These are phyloP conservation scores for Aspergillus sp. DNA, from an alignment of 2,329 filamentous ascomycete species.

Conservation along the genomic window DNA sequence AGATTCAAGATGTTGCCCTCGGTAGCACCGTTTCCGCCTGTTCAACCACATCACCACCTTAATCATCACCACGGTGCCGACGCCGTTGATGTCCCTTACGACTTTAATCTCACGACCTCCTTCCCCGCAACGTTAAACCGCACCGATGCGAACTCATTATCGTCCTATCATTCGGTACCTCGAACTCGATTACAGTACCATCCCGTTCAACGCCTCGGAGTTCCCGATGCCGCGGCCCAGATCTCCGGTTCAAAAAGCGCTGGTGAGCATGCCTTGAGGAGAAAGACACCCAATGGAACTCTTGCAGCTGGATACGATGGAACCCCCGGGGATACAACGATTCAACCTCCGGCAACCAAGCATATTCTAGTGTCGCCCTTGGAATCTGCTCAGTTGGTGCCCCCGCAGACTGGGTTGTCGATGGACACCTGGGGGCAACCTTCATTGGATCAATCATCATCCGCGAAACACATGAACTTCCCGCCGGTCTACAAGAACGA, in stretches of 20 bases:
- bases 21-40: constrained; percentile 44
- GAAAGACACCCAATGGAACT: constrained; percentile 94
- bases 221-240: constrained; percentile 27
- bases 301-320: constrained; percentile 90
- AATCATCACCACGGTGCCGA: constrained; percentile 33
- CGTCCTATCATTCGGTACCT: constrained; percentile 26
- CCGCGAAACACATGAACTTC: constrained; percentile 37
- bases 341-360: constrained; percentile 75
- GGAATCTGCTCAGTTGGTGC: constrained; percentile 37
- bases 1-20: constrained; percentile 49
- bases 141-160: constrained; percentile 27
- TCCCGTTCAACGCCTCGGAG: constrained; percentile 38
- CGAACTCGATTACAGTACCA: constrained; percentile 39
- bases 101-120: constrained; percentile 24
- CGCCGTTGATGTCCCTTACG: constrained; percentile 30
- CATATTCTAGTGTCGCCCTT: constrained; percentile 73
- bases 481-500: constrained; percentile 41
- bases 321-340: constrained; percentile 68
- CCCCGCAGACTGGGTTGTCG: constrained; percentile 31
- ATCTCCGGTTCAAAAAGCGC: constrained; percentile 22
- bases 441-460: constrained; percentile 28
- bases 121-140: constrained; percentile 23
- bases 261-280: constrained; percentile 74
- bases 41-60: constrained; percentile 42
- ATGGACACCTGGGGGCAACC: constrained; percentile 34